Conservation (phyloP, 2,329 filamentous ascomycete genomes). For the Claviceps sp. region DNA sequence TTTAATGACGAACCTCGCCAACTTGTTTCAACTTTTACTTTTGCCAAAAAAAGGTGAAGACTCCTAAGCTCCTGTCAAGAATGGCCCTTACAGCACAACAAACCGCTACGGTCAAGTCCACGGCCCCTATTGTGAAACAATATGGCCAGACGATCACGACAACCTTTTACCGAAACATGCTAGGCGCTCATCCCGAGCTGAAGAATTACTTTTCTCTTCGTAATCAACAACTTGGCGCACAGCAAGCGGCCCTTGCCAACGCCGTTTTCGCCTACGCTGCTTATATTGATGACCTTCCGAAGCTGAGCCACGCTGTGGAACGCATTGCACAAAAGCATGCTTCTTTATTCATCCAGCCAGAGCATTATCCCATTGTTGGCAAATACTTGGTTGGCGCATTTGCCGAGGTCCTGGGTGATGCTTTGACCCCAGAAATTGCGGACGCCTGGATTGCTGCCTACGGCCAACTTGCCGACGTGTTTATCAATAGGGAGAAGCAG, state of each 20-base stretch:
- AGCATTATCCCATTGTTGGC: slow-evolving; percentile 59
- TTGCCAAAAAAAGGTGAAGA: too few relatives aligned
- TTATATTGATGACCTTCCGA: slow-evolving; percentile 56
- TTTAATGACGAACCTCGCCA: background rate
- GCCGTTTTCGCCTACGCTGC: slow-evolving; percentile 60
- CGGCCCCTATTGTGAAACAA: slow-evolving; percentile 55
- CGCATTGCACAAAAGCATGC: slow-evolving; percentile 67
- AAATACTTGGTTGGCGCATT: slow-evolving; percentile 55
- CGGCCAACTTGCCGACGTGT: slow-evolving; percentile 54
- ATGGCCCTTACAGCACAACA: slow-evolving; percentile 49
- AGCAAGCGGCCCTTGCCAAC: slow-evolving; percentile 54
- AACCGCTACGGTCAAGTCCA: slow-evolving; percentile 60
- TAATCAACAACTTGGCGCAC: slow-evolving; percentile 54
- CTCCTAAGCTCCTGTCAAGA: background rate
- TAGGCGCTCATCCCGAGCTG: slow-evolving; percentile 49
- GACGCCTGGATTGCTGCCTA: slow-evolving; percentile 64
- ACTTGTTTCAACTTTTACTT: too few relatives aligned
- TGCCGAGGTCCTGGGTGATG: slow-evolving; percentile 51
- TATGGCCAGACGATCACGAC: slow-evolving; percentile 59
- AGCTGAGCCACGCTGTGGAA: slow-evolving; percentile 42
- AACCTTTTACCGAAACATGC: slow-evolving; percentile 58
- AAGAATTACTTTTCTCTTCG: slow-evolving; percentile 58
- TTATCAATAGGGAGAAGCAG: slow-evolving; percentile 50
- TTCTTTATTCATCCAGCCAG: slow-evolving; percentile 53
- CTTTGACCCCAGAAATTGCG: slow-evolving; percentile 50